Base-by-base conservation (phyloP, 2,329 filamentous ascomycete genomes). In the Ceratocystiopsis minuta region DNA sequence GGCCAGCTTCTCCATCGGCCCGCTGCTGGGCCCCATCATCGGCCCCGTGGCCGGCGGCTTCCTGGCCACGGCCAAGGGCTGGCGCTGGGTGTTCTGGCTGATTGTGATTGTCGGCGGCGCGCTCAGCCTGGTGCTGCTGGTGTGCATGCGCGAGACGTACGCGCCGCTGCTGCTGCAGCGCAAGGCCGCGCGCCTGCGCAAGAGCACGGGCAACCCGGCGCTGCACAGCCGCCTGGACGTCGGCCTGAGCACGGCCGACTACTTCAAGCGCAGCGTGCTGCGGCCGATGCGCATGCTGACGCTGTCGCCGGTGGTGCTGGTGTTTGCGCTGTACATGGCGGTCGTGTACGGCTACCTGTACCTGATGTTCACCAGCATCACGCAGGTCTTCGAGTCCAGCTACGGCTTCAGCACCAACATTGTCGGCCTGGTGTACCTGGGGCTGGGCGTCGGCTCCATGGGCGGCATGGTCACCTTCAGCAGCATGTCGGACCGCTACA, bases 261-360 rank as follows among this genome's bases (percentile, higher is more conserved):
- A 72, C 32, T 70, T 80, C 54, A 65, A 66, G 41, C 68, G 67
- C 10, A 67, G 73, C 3, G 60, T 81, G 13, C 63, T 67, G 39
- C 66, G 79, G 3, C 79, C 80, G 1, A 80, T 78, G 75, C 61
- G 78, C 37, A 65, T 84, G 41, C 66, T 84, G 9, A 78, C 83
- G 62, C 61, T 62, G 43, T 79, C 84, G 53, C 79, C 79, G 2
- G 83, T 83, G 50, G 78, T 83, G 20, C 55, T 78, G 12, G 58
- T 81, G 4, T 62, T 76, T 3, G 71, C 69, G 34, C 61, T 82
- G 20, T 83, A 81, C 60, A 71, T 78, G 62, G 74, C 75, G 43
- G 75, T 72, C 47, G 54, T 72, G 42, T 72, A 72, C 52, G 63
- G 68, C 38, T 69, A 70, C 5, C 58, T 75, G 3, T 76, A 75